Percentiles rank a stretch among this genome's conserved stretches.
phyloP scores from a whole-genome alignment of 2,329 filamentous ascomycete genomes.

The Cytospora schulzeri region DNA sequence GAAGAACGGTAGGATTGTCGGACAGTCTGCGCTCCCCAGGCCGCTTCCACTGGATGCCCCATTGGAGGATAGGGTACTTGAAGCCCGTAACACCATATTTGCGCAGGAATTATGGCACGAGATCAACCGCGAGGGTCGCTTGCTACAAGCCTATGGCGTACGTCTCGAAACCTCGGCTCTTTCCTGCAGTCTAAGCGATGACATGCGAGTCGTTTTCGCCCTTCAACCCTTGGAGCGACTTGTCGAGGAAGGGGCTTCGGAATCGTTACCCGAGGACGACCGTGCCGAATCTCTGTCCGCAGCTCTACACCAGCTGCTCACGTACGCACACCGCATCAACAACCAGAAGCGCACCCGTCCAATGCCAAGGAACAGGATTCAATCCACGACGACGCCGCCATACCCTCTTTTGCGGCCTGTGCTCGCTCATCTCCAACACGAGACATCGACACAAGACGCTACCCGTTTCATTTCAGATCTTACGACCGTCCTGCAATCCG shows the following conservation, averaged over 20 bases:
- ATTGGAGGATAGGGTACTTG: slow-evolving; percentile 69
- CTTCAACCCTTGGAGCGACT: slow-evolving; percentile 63
- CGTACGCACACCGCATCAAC: slow-evolving; percentile 76
- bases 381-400: slow-evolving; percentile 43
- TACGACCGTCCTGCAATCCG: slow-evolving; percentile 46
- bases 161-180: slow-evolving; percentile 62
- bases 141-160: slow-evolving; percentile 71
- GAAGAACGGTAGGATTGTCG: slow-evolving; percentile 58
- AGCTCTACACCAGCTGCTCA: slow-evolving; percentile 74
- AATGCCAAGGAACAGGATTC: slow-evolving; percentile 42
- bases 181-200: slow-evolving; percentile 54
- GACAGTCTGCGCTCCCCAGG: slow-evolving; percentile 55
- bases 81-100: slow-evolving; percentile 77
- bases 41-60: slow-evolving; percentile 59
- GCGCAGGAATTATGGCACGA: slow-evolving; percentile 91
- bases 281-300: slow-evolving; percentile 68
- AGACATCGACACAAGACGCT: slow-evolving; percentile 43
- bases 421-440: slow-evolving; percentile 51
- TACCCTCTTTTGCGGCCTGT: slow-evolving; percentile 56
- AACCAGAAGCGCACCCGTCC: slow-evolving; percentile 67
- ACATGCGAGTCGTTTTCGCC: slow-evolving; percentile 66
- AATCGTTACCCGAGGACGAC: slow-evolving; percentile 42
- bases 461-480: slow-evolving; percentile 48
- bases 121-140: slow-evolving; percentile 77
- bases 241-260: slow-evolving; percentile 35